These are phyloP conservation scores for Aspergillus ochraceoroseus DNA, from an alignment of 2,329 filamentous ascomycete genomes.

Conservation along the genomic window DNA sequence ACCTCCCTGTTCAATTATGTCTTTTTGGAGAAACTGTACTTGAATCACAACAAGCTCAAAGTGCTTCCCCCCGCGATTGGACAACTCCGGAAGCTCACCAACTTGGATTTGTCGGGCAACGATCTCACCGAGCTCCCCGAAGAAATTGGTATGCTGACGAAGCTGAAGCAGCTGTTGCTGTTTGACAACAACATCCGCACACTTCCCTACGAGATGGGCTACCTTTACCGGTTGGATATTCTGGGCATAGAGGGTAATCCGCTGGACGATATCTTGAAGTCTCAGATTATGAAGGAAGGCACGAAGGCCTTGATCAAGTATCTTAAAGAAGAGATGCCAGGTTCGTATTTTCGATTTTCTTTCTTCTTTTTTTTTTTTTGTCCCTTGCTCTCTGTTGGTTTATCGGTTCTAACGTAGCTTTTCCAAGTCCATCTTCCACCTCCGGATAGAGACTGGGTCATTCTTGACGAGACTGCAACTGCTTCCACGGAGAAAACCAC, in stretches of 20 bases:
- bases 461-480: slow-evolving; percentile 56
- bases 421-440: slow-evolving; percentile 69
- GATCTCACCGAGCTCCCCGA: slow-evolving; percentile 74
- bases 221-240: slow-evolving; percentile 79
- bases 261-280: slow-evolving; percentile 68
- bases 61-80: slow-evolving; percentile 77
- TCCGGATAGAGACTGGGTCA: slow-evolving; percentile 67
- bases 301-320: slow-evolving; percentile 78
- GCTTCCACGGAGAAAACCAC: slow-evolving; percentile 63
- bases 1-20: slow-evolving; percentile 76
- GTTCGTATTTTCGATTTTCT: slow-evolving; percentile 52
- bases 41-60: slow-evolving; percentile 86
- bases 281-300: slow-evolving; percentile 78
- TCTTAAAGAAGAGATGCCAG: slow-evolving; percentile 76
- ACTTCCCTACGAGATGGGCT: slow-evolving; percentile 81
- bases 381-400: not conserved
- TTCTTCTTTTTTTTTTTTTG: not conserved
- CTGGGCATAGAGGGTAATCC: slow-evolving; percentile 92
- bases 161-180: slow-evolving; percentile 74
- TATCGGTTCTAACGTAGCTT: slow-evolving; percentile 21
- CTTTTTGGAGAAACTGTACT: slow-evolving; percentile 86
- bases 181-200: slow-evolving; percentile 86
- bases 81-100: slow-evolving; percentile 69
- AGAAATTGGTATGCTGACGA: slow-evolving; percentile 95
- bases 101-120: slow-evolving; percentile 87